These are phyloP conservation scores for Gossypium australe DNA, from an alignment of 345 rosid species.

Conservation along the genomic window DNA sequence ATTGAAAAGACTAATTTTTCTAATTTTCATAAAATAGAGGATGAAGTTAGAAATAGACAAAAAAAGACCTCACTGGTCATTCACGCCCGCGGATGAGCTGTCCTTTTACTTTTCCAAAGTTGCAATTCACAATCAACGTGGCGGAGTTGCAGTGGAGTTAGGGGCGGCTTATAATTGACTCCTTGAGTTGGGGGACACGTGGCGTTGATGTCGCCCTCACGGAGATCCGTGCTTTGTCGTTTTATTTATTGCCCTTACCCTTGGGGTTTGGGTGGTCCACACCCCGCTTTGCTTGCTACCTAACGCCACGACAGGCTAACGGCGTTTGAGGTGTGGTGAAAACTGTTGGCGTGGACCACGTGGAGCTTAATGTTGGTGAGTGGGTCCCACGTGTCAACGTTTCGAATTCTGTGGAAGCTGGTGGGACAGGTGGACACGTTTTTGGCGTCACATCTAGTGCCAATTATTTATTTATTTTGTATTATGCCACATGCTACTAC, in stretches of 20 bases:
- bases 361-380: constrained; percentile 16
- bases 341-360: constrained; percentile 21
- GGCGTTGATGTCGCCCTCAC: constrained; percentile 20
- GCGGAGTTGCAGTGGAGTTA: neutral
- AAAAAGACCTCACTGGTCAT: too few relatives aligned
- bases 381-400: constrained; percentile 10
- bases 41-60: too few relatives aligned
- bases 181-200: constrained; percentile 25
- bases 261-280: neutral
- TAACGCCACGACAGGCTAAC: constrained; percentile 40
- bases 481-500: too few relatives aligned
- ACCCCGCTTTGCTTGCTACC: constrained; percentile 22
- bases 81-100: neutral
- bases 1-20: too few relatives aligned
- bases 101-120: neutral
- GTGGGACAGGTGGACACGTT: constrained; percentile 16
- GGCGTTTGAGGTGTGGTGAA: constrained; percentile 10
- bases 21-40: too few relatives aligned
- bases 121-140: neutral
- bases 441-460: neutral
- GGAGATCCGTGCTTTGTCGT: constrained; percentile 38
- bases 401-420: neutral
- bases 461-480: too few relatives aligned
- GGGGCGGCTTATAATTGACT: neutral
- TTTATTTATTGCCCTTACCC: neutral